Percentiles rank a stretch among this genome's conserved stretches.
Evolutionary conservation across 495 filamentous ascomycete genomes (phyloP).

Genomic region (Aspergillus nanangensis): DNA sequence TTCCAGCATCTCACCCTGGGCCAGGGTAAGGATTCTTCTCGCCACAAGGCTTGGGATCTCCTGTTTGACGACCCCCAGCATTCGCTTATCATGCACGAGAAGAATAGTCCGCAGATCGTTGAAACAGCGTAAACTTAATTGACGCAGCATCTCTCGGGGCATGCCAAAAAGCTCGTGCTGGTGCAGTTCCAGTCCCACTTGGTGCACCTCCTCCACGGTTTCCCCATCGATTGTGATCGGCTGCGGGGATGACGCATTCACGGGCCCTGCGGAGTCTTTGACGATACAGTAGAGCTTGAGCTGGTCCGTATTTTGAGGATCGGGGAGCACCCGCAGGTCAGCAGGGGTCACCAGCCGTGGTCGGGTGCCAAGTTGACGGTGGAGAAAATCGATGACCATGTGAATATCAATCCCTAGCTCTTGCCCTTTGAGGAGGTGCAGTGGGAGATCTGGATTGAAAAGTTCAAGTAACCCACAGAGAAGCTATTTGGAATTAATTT

Average conservation of each 20-base stretch:
- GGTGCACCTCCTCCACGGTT: slow-evolving; percentile 30
- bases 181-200: slow-evolving; percentile 38
- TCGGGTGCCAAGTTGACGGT: slow-evolving; percentile 11
- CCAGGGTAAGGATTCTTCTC: slow-evolving; percentile 16
- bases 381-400: slow-evolving; percentile 20
- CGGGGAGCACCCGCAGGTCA: slow-evolving; percentile 16
- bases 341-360: slow-evolving; percentile 13
- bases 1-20: slow-evolving; percentile 21
- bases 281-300: slow-evolving; percentile 24
- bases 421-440: slow-evolving; percentile 32
- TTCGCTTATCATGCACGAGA: slow-evolving; percentile 42
- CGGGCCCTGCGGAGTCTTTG: background rate
- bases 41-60: slow-evolving; percentile 27
- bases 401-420: slow-evolving; percentile 30
- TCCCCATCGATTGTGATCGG: slow-evolving; percentile 14
- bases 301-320: slow-evolving; percentile 2
- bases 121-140: slow-evolving; percentile 29
- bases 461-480: slow-evolving; percentile 14
- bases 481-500: slow-evolving; percentile 7
- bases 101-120: slow-evolving; percentile 42
- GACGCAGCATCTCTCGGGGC: slow-evolving; percentile 19
- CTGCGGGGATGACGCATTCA: background rate
- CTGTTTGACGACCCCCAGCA: slow-evolving; percentile 36
- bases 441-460: slow-evolving; percentile 18
- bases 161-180: slow-evolving; percentile 33